These are phyloP conservation scores for Pyrenophora graminea DNA, from an alignment of 2,329 filamentous ascomycete species.

Conservation along the genomic window DNA sequence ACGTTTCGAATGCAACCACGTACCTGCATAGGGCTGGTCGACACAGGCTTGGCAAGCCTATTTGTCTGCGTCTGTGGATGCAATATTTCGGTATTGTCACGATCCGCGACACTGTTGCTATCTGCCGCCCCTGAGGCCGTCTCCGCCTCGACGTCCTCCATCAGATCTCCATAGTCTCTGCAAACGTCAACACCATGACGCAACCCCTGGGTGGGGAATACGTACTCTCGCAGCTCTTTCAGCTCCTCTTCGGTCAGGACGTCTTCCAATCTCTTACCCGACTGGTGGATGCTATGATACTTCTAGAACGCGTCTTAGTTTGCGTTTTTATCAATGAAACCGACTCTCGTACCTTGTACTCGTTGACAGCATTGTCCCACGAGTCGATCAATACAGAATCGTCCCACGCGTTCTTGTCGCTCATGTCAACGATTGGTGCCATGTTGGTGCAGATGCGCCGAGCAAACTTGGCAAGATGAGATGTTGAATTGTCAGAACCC, in stretches of 20 bases:
- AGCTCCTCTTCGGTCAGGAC: slow-evolving; percentile 40
- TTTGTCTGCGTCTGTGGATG: slow-evolving; percentile 14
- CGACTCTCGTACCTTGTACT: slow-evolving; percentile 40
- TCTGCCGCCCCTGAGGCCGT: slow-evolving; percentile 18
- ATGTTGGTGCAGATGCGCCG: slow-evolving; percentile 14
- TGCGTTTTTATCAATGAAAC: background rate
- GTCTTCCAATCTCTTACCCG: slow-evolving; percentile 44
- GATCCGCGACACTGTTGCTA: slow-evolving; percentile 28
- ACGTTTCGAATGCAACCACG: slow-evolving; percentile 15
- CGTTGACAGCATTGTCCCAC: slow-evolving; percentile 43
- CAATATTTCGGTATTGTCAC: slow-evolving; percentile 26
- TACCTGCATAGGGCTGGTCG: slow-evolving; percentile 31
- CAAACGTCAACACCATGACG: slow-evolving; percentile 13
- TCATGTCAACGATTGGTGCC: slow-evolving; percentile 33
- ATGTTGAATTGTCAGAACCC: background rate
- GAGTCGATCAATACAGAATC: slow-evolving; percentile 43
- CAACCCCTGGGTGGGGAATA: background rate
- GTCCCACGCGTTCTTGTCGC: slow-evolving; percentile 44
- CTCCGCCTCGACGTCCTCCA: slow-evolving; percentile 32
- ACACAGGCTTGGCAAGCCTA: slow-evolving; percentile 11
- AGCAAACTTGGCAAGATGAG: background rate
- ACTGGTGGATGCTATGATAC: slow-evolving; percentile 45
- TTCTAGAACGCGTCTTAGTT: slow-evolving; percentile 32
- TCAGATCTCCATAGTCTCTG: slow-evolving; percentile 40
- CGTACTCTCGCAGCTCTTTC: slow-evolving; percentile 36